Base-by-base conservation (phyloP, 306 rosid genomes). In the Sindora glabra region DNA sequence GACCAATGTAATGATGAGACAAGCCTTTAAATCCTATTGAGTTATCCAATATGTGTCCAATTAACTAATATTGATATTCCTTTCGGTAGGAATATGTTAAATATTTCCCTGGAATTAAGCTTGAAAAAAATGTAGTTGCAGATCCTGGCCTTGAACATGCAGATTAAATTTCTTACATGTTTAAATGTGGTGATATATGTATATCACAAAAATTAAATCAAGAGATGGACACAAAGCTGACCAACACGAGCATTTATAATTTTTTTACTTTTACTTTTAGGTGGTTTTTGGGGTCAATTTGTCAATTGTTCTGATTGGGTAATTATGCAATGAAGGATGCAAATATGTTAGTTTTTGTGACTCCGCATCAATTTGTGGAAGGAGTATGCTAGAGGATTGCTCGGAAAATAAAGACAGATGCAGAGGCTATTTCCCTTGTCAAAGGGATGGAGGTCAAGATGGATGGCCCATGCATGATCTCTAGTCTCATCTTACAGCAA, bases 381-480 rank as follows among this genome's bases (percentile, higher is more conserved):
- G 97, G 87, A 52, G 74, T 90, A 68, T 90, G 97, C 82, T 77
- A 60, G 74, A 77, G 59, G 48, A 70, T 90, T 42, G 64, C 39
- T 3, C 91, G 97, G 64, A 90, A 90, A 76, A 70, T 87, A 49
- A 74, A 66, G 48, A 58, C 48, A 49, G 81, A 81, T 55, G 89
- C 76, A 57, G 89, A 90, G 65, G 97, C 87, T 8, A 82, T 90
- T 66, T 90, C 97, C n/a, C 95, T 90, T 12, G 76, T 90, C 21
- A 90, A 87, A 79, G 97, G 97, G 47, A 90, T 90, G 97, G 97
- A 90, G 71, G 91, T 87, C 36, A 90, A 90, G 79, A 85, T 70
- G 84, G 97, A 90, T 81, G 97, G 97, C 12, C 96, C 97, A 30
- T 77, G 81, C 82, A 77, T 90, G 97, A 90, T 90, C 67, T 90